Evolutionary conservation across 768 basidiomycete genomes (phyloP).

Genomic region (Lentinula lateritia): DNA sequence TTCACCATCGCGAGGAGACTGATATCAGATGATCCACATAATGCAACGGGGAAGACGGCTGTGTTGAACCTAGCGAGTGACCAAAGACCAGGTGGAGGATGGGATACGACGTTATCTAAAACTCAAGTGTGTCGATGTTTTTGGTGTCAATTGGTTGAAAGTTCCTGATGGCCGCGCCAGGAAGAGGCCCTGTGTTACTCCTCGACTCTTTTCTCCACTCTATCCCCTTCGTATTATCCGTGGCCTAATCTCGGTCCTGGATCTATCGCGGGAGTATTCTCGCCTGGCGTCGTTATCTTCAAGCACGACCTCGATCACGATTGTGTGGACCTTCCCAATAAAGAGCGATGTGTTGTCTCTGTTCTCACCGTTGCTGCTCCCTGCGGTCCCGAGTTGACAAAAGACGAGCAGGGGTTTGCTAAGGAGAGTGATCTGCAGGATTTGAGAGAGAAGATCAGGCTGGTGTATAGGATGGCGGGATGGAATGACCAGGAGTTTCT

Average conservation of each 20-base stretch:
- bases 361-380: conserved; percentile 45
- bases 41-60: conserved; percentile 21
- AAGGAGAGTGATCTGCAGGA: conserved; percentile 24
- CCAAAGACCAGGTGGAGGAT: conserved; percentile 24
- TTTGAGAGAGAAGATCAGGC: conserved; percentile 35
- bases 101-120: conserved; percentile 19
- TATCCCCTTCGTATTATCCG: conserved; percentile 35
- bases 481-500: conserved; percentile 29
- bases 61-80: conserved; percentile 39
- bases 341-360: conserved; percentile 31
- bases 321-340: conserved; percentile 26
- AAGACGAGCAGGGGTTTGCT: conserved; percentile 16
- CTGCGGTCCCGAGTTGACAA: conserved; percentile 22
- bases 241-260: conserved; percentile 41
- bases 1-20: conserved; percentile 29
- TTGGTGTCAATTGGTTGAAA: background rate
- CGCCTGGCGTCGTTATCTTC: conserved; percentile 42
- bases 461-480: conserved; percentile 39
- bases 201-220: conserved; percentile 37
- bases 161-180: conserved; percentile 13
- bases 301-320: conserved; percentile 39
- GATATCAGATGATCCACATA: conserved; percentile 18
- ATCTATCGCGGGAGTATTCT: conserved; percentile 34
- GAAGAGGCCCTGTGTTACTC: conserved; percentile 46
- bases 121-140: conserved; percentile 23